Base-by-base conservation (phyloP, 345 rosid genomes). In the Linum tenue region DNA sequence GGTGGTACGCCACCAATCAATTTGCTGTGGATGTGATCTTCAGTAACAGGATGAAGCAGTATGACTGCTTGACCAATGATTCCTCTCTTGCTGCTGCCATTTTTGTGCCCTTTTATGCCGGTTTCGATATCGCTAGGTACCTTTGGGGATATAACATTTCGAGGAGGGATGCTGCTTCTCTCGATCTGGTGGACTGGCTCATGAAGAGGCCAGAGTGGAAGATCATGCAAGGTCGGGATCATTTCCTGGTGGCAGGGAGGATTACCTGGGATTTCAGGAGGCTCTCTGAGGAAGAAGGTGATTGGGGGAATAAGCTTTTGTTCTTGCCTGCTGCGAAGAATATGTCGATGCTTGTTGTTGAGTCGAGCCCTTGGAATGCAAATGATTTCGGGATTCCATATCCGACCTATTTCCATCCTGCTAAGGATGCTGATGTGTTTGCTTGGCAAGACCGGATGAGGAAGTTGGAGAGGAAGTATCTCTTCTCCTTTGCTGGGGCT, bases 261-360 rank as follows among this genome's bases (percentile, higher is more conserved):
- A 92, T 87, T 44, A 84, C 97, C 0, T 92, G 98, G 98, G 97
- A 92, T 76, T 92, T 87, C 72, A 82, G 98, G 84, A 83, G 92
- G 69, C 67, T 86, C 70, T 53, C 79, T 4, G 98, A 89, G 7
- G 80, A 85, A 55, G 95, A 87, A 63, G 14, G 71, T 0, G 91
- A 92, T 37, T 92, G 98, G 98, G 98, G 97, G 10, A 89, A 87
- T 68, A 89, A 92, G 81, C 89, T 92, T 75, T 78, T 92, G 68
- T 84, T 83, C 74, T 74, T 92, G 66, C 92, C 97, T 0, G 95
- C 89, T 68, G 91, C 95, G 0, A 89, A 77, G 76, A 89, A 89
- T 70, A 92, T 92, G 96, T 85, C 91, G 11, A 81, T 89, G 95
- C 92, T 92, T 67, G 96, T 89, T 75, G 90, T 92, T 12, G 98